Base-by-base conservation (phyloP, 495 filamentous ascomycete genomes). In the Beverwykella pulmonaria region DNA sequence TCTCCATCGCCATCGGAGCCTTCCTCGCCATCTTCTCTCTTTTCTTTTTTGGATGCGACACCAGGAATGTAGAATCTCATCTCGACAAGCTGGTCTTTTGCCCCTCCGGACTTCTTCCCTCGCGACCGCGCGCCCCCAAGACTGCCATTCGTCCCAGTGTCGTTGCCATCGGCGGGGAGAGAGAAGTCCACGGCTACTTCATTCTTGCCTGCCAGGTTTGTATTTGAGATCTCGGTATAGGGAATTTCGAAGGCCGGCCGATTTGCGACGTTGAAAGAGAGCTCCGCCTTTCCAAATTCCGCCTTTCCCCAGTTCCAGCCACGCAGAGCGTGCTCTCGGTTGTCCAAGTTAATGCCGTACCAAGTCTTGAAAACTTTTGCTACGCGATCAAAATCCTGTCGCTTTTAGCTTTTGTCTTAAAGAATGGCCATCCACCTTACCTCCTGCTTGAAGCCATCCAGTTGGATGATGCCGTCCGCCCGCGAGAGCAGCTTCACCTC, bases 231-330 rank as follows among this genome's bases (percentile, higher is more conserved):
- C 76, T 99, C 95, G 32, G 91, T 89, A 80, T 96, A 99, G 20
- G 95, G 95, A 44, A 99, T 88, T 77, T 98, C 94, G 80, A 99
- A 99, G 1, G 95, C 91, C 5, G 95, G 95, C 69, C 92, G 90
- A 73, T 96, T 99, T 71, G 94, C 91, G 22, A 99, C 95, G 76
- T 92, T 97, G 81, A 99, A 99, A 20, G 90, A 82, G 30, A 99
- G 85, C 78, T 99, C 95, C 48, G 90, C 88, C 76, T 98, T 97
- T 65, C 89, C 88, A 74, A 99, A 97, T 74, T 99, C 95, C 61
- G 89, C 91, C 78, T 98, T 99, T 64, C 95, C 95, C 95, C 95
- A 99, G 75, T 98, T 99, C 95, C 95, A 99, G 39, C 95, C 95
- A 66, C 94, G 90, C 48, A 99, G 82, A 5, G 93, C 91, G 75